Percentiles rank a stretch among this genome's conserved stretches.
Evolutionary conservation across 169 alveolate genomes (phyloP).

Genomic region (Blepharisma undulans): DNA sequence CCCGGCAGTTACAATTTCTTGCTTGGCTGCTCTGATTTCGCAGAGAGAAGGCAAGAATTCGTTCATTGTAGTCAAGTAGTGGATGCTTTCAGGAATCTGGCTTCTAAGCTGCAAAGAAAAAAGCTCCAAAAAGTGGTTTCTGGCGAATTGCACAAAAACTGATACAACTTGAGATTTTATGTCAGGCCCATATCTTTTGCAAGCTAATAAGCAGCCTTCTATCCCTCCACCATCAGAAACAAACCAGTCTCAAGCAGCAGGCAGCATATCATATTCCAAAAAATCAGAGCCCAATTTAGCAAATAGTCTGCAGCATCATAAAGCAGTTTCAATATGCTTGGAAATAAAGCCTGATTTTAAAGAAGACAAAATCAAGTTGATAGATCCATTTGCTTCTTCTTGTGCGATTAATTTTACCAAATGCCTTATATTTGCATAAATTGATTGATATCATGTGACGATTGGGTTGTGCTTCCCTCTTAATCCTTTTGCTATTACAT

Average conservation of each 20-base stretch:
- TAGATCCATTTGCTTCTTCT: conserved; percentile 65
- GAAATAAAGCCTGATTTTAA: conserved; percentile 83
- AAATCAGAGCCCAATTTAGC: conserved; percentile 80
- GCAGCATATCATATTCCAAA: conserved; percentile 60
- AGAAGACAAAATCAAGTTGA: conserved; percentile 52
- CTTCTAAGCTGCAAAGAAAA: conserved; percentile 74
- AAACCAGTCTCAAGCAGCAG: conserved; percentile 86
- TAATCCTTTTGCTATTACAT: conserved; percentile 84
- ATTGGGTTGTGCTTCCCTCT: conserved; percentile 84
- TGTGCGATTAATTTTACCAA: conserved; percentile 68
- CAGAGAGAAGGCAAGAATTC: conserved; percentile 50
- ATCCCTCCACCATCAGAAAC: conserved; percentile 77
- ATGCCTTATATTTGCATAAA: conserved; percentile 47
- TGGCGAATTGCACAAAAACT: conserved; percentile 71
- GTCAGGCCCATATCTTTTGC: conserved; percentile 70
- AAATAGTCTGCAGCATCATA: conserved; percentile 71
- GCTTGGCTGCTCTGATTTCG: conserved; percentile 35
- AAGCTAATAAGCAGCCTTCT: conserved; percentile 66
- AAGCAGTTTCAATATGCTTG: conserved; percentile 78
- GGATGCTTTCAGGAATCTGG: conserved; percentile 63
- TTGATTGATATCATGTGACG: conserved; percentile 69
- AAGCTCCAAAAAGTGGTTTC: conserved; percentile 76
- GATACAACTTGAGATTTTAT: conserved; percentile 65
- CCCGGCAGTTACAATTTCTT: conserved; percentile 40
- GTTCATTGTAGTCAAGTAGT: conserved; percentile 61